Base-by-base conservation (phyloP, 2,329 filamentous ascomycete species). In the Allantophomopsis lycopodina region DNA sequence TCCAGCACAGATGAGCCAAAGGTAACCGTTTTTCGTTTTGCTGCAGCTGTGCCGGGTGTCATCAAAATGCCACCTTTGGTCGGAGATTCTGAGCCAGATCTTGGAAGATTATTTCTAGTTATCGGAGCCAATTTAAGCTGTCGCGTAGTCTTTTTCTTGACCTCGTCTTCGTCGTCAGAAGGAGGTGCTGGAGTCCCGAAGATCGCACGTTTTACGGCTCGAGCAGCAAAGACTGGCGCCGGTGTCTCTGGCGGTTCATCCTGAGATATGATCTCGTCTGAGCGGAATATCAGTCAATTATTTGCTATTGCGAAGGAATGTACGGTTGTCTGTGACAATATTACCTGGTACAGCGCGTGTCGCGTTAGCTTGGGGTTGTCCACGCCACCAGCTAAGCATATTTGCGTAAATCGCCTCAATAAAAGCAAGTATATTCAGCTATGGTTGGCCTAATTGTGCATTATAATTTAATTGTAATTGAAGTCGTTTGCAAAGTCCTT, bases 201-300 rank as follows among this genome's bases (percentile, higher is more conserved):
- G 35, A 81, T 56, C 18, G 73, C 76, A 48, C 68, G 75, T 49
- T 73, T 78, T 51, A 81, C 62, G 5, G 76, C 76, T 43, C 76
- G 68, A 31, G 76, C 76, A 2, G 76, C 76, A 52, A 81, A 81
- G 0, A 80, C 69, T 2, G 76, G 76, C 0, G 73, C 76, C 6
- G 76, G 76, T 13, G 76, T 81, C 48, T 80, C 76, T 32, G 76
- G 75, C 23, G 64, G 63, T 13, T 80, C 75, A 32, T 35, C 14
- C 17, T 35, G 35, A 35, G 38, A 32, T 38, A 30, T 41, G 2
- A 3, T 18, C 14, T n/a, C 17, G 14, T 17, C 35, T 20, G 13
- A 8, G 35, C 12, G 7, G 2, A 21, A 4, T 1, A 6, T 42
- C 32, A 7, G 12, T 32, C 28, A 12, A 40, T 21, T 36, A 28